phyloP scores from a whole-genome alignment of 2,329 filamentous ascomycete genomes.

The Cordyceps cicadae region DNA sequence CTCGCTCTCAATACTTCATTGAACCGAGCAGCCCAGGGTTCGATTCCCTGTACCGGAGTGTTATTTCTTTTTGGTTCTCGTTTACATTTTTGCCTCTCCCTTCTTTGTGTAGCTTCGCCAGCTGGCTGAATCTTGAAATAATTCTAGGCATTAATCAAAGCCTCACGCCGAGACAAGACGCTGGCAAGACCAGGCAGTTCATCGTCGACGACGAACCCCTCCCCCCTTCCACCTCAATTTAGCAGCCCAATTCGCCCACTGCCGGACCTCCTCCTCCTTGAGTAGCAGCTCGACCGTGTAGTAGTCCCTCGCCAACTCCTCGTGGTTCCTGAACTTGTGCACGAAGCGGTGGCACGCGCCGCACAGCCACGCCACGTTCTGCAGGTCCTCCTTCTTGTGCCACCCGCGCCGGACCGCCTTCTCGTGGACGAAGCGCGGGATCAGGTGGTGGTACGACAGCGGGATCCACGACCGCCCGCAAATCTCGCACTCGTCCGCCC shows the following conservation, averaged over 20 bases:
- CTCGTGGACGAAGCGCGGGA: constrained; percentile 68
- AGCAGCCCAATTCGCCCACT: constrained; percentile 65
- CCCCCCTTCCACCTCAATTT: constrained; percentile 64
- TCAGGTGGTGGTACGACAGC: constrained; percentile 77
- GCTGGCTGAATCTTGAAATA: too few species aligned
- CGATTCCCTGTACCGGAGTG: constrained; percentile 16
- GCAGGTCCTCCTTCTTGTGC: constrained; percentile 66
- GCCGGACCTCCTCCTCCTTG: constrained; percentile 61
- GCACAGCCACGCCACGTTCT: constrained; percentile 81
- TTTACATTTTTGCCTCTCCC: too few species aligned
- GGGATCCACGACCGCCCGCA: constrained; percentile 67
- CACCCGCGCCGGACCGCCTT: constrained; percentile 71
- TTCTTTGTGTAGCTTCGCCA: too few species aligned
- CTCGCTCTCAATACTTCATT: constrained; percentile 24
- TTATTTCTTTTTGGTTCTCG: constrained; percentile 1
- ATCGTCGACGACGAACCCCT: constrained; percentile 11
- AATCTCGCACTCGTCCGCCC: constrained; percentile 59
- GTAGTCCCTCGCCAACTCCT: constrained; percentile 65
- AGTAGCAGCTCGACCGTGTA: constrained; percentile 66
- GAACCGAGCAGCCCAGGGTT: constrained; percentile 16
- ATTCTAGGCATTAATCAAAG: too few species aligned
- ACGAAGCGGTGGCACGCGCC: constrained; percentile 77
- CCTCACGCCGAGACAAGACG: too few species aligned
- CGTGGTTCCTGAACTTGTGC: constrained; percentile 65
- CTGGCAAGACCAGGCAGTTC: too few species aligned